Evolutionary conservation across 2,329 filamentous ascomycete species (phyloP).

Genomic region (Phialophora macrospora): DNA sequence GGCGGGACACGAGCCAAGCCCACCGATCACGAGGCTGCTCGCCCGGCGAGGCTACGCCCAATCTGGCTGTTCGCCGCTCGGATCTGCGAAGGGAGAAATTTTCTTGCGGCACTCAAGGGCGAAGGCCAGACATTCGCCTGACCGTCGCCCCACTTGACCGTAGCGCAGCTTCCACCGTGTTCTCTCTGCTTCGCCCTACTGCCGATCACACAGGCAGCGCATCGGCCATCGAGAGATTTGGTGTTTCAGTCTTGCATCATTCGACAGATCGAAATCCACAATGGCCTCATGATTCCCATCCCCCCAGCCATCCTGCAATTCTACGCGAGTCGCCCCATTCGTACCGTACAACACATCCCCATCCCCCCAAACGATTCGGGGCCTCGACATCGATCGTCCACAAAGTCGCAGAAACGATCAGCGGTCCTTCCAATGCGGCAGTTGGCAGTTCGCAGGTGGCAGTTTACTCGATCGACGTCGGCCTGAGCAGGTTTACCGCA

Average conservation of each 20-base stretch:
- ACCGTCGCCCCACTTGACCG: neutral
- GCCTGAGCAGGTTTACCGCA: neutral
- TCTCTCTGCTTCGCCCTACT: neutral
- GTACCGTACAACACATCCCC: neutral
- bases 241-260: slow-evolving; percentile 2
- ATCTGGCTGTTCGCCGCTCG: slow-evolving; percentile 16
- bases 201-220: neutral
- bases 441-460: no score
- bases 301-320: neutral
- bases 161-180: neutral
- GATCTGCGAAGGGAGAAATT: slow-evolving; percentile 14
- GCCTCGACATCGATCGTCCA: neutral
- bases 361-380: neutral
- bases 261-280: neutral
- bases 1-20: neutral
- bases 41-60: slow-evolving; percentile 10
- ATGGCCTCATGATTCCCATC: neutral
- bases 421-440: neutral
- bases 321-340: neutral
- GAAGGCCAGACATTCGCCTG: neutral
- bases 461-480: neutral
- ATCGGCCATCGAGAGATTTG: neutral
- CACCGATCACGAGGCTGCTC: slow-evolving; percentile 26
- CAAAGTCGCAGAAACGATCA: neutral
- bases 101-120: neutral